Percentiles rank a stretch among this genome's conserved stretches.
Evolutionary conservation across 495 filamentous ascomycete genomes (phyloP).

Genomic region (Niebla homalea): DNA sequence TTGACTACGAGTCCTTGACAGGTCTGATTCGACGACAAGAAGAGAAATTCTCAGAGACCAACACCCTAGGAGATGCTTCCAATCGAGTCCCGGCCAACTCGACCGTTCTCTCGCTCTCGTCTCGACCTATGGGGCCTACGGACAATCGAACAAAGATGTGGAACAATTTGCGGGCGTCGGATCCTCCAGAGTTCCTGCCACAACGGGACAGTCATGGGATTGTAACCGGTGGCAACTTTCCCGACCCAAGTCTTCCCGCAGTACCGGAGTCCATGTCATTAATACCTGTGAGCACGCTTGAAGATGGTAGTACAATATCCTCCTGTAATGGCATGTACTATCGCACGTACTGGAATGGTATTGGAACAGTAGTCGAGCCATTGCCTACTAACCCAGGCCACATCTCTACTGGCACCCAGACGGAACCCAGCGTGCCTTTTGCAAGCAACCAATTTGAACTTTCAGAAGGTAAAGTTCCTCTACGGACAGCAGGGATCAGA

Average conservation of each 20-base stretch:
- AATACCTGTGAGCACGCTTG: conserved; percentile 2
- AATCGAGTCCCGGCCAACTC: too few relatives aligned
- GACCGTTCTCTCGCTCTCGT: too few relatives aligned
- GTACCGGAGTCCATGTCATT: background rate
- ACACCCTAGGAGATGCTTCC: too few relatives aligned
- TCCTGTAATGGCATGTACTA: conserved; percentile 11
- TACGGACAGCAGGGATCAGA: too few relatives aligned
- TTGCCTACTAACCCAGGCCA: background rate
- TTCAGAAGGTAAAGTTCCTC: background rate
- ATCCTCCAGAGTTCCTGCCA: too few relatives aligned
- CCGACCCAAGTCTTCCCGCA: background rate
- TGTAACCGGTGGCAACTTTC: background rate
- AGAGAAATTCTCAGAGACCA: background rate
- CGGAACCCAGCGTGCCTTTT: background rate
- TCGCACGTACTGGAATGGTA: conserved; percentile 14
- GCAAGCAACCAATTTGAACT: background rate
- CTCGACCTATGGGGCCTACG: too few relatives aligned
- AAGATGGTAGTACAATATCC: conserved; percentile 11
- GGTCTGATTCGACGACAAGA: background rate
- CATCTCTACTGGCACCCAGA: background rate
- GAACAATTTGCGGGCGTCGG: too few relatives aligned
- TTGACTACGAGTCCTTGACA: conserved; percentile 18
- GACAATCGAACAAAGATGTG: too few relatives aligned
- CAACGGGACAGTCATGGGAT: background rate
- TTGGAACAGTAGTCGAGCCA: conserved; percentile 8